A percentile compares a stretch with the other conserved stretches of the same genome.
Evolutionary conservation across 352 stramenopile species (phyloP).

Genomic region (Phytophthora tentaculata): DNA sequence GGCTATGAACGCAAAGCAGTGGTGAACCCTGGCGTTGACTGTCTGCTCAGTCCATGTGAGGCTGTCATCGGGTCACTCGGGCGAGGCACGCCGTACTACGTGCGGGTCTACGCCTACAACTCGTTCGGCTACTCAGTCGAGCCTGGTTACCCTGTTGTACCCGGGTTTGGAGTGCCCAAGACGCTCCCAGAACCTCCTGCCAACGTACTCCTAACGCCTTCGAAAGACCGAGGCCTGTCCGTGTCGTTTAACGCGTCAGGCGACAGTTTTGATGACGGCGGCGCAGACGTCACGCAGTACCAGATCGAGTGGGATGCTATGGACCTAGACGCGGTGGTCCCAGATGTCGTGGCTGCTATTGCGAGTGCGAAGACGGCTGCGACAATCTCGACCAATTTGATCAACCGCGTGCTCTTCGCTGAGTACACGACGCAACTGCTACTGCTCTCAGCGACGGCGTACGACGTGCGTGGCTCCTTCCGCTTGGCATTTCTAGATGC

Average conservation of each 20-base stretch:
- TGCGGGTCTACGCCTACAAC: conserved; percentile 93
- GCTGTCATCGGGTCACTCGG: conserved; percentile 83
- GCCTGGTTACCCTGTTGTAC: conserved; percentile 66
- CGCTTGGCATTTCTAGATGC: conserved; percentile 75
- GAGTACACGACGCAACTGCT: conserved; percentile 90
- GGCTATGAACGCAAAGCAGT: conserved; percentile 82
- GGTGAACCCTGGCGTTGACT: conserved; percentile 72
- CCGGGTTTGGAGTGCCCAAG: conserved; percentile 74
- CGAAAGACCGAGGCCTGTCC: conserved; percentile 53
- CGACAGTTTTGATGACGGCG: conserved; percentile 74
- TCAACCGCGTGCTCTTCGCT: conserved; percentile 81
- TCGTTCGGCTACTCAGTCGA: conserved; percentile 89
- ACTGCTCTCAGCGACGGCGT: conserved; percentile 74
- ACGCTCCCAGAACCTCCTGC: conserved; percentile 74
- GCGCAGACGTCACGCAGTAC: conserved; percentile 84
- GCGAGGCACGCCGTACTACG: conserved; percentile 87
- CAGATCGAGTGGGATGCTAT: conserved; percentile 95
- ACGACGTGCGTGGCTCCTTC: conserved; percentile 90
- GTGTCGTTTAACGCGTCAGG: conserved; percentile 79
- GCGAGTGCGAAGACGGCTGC: conserved; percentile 7
- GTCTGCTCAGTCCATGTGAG: conserved; percentile 78
- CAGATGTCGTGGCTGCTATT: conserved; percentile 17
- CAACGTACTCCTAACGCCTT: conserved; percentile 52
- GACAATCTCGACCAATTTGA: conserved; percentile 34
- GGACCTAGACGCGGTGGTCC: conserved; percentile 69